A percentile compares a stretch with the other conserved stretches of the same genome.
phyloP scores from a whole-genome alignment of 805 yeast genomes.

The Candida ipomoeae region DNA sequence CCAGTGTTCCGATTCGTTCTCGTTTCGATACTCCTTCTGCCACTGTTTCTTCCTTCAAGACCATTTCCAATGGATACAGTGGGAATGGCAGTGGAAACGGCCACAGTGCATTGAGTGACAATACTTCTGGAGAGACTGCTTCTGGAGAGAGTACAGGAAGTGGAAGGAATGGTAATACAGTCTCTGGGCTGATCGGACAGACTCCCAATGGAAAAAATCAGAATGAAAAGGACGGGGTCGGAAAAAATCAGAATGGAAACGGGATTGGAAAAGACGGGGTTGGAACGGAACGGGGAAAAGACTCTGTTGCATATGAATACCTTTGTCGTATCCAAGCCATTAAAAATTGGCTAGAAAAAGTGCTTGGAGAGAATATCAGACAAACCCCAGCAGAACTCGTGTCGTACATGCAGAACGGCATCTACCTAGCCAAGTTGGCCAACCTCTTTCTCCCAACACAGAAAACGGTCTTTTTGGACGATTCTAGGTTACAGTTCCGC shows the following conservation, averaged over 20 bases:
- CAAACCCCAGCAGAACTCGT: conserved; percentile 54
- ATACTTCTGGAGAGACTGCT: no score
- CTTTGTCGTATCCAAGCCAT: conserved; percentile 78
- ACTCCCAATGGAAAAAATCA: no score
- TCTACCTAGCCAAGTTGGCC: conserved; percentile 74
- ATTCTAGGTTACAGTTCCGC: conserved; percentile 63
- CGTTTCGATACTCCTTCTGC: conserved; percentile 40
- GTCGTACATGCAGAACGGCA: conserved; percentile 77
- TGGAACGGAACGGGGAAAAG: conserved; percentile 6
- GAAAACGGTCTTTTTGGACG: conserved; percentile 56
- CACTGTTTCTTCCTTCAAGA: conserved; percentile 39
- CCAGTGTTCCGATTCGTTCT: conserved; percentile 25
- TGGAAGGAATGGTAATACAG: no score
- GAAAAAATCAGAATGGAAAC: not conserved
- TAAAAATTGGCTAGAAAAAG: conserved; percentile 71
- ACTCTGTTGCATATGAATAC: conserved; percentile 59
- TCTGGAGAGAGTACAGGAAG: no score
- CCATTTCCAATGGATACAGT: conserved; percentile 22
- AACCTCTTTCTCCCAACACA: conserved; percentile 62
- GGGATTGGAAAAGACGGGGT: no score
- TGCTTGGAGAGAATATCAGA: conserved; percentile 55
- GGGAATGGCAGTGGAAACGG: conserved; percentile 5
- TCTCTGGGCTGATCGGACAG: no score
- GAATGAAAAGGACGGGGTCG: no score
- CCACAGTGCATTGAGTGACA: no score